Conservation (phyloP, 306 rosid species). For the Astragalus membranaceus region DNA sequence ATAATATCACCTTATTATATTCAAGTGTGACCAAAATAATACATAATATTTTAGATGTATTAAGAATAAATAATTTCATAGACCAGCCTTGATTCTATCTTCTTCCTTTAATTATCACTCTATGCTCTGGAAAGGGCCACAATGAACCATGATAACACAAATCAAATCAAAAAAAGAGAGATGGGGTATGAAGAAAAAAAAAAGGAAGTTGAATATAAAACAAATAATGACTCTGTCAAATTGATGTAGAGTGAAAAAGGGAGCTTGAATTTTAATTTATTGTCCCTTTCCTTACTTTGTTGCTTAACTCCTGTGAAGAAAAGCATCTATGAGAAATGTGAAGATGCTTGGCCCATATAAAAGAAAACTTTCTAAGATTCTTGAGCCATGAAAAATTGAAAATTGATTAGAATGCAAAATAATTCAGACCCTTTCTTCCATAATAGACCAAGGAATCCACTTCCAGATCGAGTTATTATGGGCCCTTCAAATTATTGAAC, state of each 20-base stretch:
- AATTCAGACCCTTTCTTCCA: conserved; percentile 1
- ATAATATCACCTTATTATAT: too few relatives aligned
- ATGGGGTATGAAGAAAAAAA: neutral
- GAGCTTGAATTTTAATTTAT: too few relatives aligned
- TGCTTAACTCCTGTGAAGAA: conserved; percentile 11
- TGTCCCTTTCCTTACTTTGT: neutral
- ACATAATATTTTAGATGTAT: too few relatives aligned
- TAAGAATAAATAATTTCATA: neutral
- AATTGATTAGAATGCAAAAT: conserved; percentile 11
- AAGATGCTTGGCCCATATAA: conserved; percentile 19
- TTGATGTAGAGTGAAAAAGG: neutral
- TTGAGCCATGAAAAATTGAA: neutral
- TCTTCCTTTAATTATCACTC: conserved; percentile 17
- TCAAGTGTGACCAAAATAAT: too few relatives aligned
- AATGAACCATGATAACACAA: conserved; percentile 10
- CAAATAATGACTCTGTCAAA: neutral
- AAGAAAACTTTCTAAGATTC: conserved; percentile 31
- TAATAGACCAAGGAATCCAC: conserved; percentile 14
- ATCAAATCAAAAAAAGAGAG: neutral
- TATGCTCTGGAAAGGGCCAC: conserved; percentile 13
- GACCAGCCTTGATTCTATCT: neutral
- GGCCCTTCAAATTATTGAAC: conserved; percentile 29
- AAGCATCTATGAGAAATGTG: conserved; percentile 1
- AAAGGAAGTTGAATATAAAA: neutral
- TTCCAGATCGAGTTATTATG: neutral